A percentile compares a stretch with the other conserved stretches of the same genome.
These are phyloP conservation scores for Berkeleyomyces basicola DNA, from an alignment of 2,329 filamentous ascomycete species.

Conservation along the genomic window DNA sequence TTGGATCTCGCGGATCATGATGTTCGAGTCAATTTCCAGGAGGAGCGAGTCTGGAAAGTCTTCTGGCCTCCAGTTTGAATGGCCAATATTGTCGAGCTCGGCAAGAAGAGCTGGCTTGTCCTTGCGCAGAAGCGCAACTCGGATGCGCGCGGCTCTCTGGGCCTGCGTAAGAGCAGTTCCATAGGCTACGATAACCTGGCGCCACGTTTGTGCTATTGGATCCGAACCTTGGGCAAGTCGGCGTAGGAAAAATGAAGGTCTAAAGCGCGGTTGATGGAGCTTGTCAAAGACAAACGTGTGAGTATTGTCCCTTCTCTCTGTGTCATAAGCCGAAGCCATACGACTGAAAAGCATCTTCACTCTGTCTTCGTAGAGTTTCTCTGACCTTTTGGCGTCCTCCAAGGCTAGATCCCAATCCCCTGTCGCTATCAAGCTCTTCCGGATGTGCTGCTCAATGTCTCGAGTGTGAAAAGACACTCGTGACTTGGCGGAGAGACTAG, in stretches of 20 bases:
- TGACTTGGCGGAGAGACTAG: neutral
- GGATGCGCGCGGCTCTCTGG: slow-evolving; percentile 28
- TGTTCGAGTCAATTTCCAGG: slow-evolving; percentile 44
- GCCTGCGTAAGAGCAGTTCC: slow-evolving; percentile 24
- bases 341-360: neutral
- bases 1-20: slow-evolving; percentile 45
- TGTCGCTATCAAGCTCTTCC: neutral
- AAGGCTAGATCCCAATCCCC: neutral
- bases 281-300: neutral
- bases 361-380: neutral
- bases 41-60: slow-evolving; percentile 43
- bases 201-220: slow-evolving; percentile 21
- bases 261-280: slow-evolving; percentile 10
- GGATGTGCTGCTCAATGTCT: neutral
- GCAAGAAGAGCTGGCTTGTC: slow-evolving; percentile 20
- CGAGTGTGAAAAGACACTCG: neutral
- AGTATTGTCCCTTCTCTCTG: neutral
- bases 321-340: neutral
- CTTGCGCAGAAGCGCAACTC: slow-evolving; percentile 12
- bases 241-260: slow-evolving; percentile 22
- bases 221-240: slow-evolving; percentile 20
- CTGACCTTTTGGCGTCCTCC: neutral
- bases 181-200: slow-evolving; percentile 23
- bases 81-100: slow-evolving; percentile 34
- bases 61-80: slow-evolving; percentile 36